phyloP scores from a whole-genome alignment of 768 basidiomycete genomes.

The Pleurotus sapidus region DNA sequence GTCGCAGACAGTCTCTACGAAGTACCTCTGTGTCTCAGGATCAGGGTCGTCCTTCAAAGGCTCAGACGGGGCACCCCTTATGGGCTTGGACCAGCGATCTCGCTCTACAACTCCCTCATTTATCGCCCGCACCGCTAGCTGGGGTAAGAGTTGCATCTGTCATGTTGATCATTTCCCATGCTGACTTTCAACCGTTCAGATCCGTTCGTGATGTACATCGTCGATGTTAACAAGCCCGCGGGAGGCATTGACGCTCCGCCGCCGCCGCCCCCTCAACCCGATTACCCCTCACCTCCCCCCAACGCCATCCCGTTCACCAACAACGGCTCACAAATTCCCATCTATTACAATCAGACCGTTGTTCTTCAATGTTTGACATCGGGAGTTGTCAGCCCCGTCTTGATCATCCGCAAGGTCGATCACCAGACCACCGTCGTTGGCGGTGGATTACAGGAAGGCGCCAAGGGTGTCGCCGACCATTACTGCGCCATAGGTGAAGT shows the following conservation, averaged over 20 bases:
- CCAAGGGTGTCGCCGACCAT: slow-evolving; percentile 80
- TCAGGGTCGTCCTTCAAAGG: slow-evolving; percentile 91
- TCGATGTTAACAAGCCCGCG: slow-evolving; percentile 84
- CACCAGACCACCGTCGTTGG: slow-evolving; percentile 88
- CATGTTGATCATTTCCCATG: neutral
- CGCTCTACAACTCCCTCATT: slow-evolving; percentile 80
- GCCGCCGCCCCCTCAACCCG: slow-evolving; percentile 79
- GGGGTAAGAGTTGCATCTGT: slow-evolving; percentile 54
- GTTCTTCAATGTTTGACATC: slow-evolving; percentile 93
- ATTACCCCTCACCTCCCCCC: slow-evolving; percentile 89
- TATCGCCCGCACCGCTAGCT: slow-evolving; percentile 85
- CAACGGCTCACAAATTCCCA: slow-evolving; percentile 81
- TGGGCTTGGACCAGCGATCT: slow-evolving; percentile 73
- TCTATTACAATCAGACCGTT: slow-evolving; percentile 96
- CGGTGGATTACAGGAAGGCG: slow-evolving; percentile 85
- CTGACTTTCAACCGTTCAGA: slow-evolving; percentile 40
- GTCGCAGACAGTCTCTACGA: slow-evolving; percentile 93
- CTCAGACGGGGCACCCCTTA: slow-evolving; percentile 84
- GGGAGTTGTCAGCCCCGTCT: slow-evolving; percentile 88
- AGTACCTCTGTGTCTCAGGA: slow-evolving; percentile 94
- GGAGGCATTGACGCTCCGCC: slow-evolving; percentile 76
- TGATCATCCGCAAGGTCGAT: slow-evolving; percentile 94
- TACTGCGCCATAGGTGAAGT: slow-evolving; percentile 83
- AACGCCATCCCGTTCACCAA: slow-evolving; percentile 86
- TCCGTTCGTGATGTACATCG: slow-evolving; percentile 96